Evolutionary conservation across 768 basidiomycete species (phyloP), one percentile per base, ranked within the genome.

Genomic region (Boletus vermiculosoides): DNA sequence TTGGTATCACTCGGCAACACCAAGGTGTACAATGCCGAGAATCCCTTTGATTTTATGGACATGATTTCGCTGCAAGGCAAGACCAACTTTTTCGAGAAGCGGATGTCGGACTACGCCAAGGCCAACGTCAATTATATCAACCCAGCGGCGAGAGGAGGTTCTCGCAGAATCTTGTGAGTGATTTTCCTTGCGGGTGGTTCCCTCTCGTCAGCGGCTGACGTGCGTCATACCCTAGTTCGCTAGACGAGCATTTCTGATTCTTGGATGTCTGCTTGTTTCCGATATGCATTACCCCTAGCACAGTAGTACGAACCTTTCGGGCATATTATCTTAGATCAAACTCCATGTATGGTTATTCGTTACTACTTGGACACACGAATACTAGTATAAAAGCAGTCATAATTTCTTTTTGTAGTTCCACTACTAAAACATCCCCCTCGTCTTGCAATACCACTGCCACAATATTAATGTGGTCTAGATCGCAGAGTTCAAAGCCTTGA

Each of bases 41-140:
- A 96, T 69, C 94, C 94, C 10, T 89, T 90, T 71, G 89, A 94
- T 72, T 93, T 94, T 67, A 94, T 93, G 91, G 92, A 94, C 66
- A 83, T 94, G 82, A 94, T 94, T 49, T 95, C 92, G 40, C 78
- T 95, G 11, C 88, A 93, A 72, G 94, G 94, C 57, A 98, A 97
- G 79, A 91, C 93, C 47, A 94, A 96, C 76, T 95, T 96, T 73
- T 95, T 94, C 70, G 94, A 96, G 75, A 93, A 93, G 74, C 82
- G 93, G 3, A 94, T 92, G 11, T 92, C 90, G 9, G 88, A 90
- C 23, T 89, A 90, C 63, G 76, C 83, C 30, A 87, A 81, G 64
- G 87, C 87, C 16, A 74, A 80, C 54, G 76, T 88, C 59, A 78
- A 79, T 54, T 66, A 68, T 15, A 37, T 36, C 3, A 62, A 60